Conservation (phyloP, 1,139 yeast genomes). For the Debaryomyces sp. region DNA sequence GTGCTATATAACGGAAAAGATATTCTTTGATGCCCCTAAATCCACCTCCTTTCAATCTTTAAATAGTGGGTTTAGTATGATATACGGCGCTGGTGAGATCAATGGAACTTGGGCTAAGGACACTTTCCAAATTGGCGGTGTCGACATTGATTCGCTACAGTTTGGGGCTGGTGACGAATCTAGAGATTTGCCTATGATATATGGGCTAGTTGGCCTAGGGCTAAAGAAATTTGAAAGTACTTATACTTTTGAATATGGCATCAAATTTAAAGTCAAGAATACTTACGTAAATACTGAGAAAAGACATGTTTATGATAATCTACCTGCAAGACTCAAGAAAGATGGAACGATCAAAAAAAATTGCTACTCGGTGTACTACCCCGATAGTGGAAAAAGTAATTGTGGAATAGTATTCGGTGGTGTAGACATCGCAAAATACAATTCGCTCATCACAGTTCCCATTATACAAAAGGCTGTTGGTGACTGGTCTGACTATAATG, state of each 20-base stretch:
- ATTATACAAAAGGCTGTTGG: slow-evolving; percentile 9
- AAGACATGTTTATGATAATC: slow-evolving; percentile 7
- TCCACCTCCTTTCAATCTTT: slow-evolving; percentile 6
- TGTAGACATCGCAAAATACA: slow-evolving; percentile 9
- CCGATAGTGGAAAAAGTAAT: slow-evolving; percentile 3
- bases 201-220: slow-evolving; percentile 10
- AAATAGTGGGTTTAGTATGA: slow-evolving; percentile 7
- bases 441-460: slow-evolving; percentile 9
- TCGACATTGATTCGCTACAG: background rate
- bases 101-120: slow-evolving; percentile 11
- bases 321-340: slow-evolving; percentile 9
- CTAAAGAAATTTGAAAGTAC: slow-evolving; percentile 10
- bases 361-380: slow-evolving; percentile 10
- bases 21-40: background rate
- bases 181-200: background rate
- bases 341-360: slow-evolving; percentile 6
- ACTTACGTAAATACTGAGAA: slow-evolving; percentile 2
- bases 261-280: slow-evolving; percentile 2
- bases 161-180: slow-evolving; percentile 9
- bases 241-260: slow-evolving; percentile 11
- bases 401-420: slow-evolving; percentile 10
- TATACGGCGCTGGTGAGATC: slow-evolving; percentile 10
- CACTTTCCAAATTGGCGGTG: background rate
- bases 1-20: slow-evolving; percentile 3
- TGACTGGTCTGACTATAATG: slow-evolving; percentile 6